Evolutionary conservation across 192 early-diverging fungal species (phyloP).

Genomic region (Dimargaris xerosporica): DNA sequence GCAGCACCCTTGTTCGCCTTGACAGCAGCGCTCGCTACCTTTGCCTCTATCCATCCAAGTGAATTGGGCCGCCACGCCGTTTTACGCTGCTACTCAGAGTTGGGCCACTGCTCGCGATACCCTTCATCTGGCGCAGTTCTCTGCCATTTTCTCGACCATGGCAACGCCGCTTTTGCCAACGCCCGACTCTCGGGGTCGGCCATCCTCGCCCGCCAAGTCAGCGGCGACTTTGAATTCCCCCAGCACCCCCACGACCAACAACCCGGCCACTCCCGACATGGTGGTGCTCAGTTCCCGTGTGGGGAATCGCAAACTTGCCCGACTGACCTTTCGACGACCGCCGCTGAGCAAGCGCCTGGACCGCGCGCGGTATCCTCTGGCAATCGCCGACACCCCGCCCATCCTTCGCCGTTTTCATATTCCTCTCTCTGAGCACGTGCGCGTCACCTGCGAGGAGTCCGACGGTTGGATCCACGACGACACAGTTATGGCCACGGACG

Average conservation of each 20-base stretch:
- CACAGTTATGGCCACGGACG: not conserved
- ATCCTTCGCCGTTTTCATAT: conserved; percentile 11
- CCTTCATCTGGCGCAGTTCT: not conserved
- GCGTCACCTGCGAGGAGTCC: conserved; percentile 8
- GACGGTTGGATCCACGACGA: not conserved
- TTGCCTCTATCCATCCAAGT: too few relatives aligned
- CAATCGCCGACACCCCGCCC: not conserved
- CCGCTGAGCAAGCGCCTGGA: conserved; percentile 3
- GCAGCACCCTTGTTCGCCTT: too few relatives aligned
- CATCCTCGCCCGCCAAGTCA: not conserved
- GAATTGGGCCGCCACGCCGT: too few relatives aligned
- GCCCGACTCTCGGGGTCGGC: not conserved
- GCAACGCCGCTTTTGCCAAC: not conserved
- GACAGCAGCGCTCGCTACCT: too few relatives aligned
- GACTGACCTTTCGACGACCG: conserved; percentile 2
- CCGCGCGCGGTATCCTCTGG: not conserved
- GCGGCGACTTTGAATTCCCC: not conserved
- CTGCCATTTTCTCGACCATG: not conserved
- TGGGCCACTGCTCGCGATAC: too few relatives aligned
- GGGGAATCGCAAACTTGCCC: conserved; percentile 7
- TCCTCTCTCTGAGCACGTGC: too few relatives aligned
- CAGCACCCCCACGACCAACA: not conserved
- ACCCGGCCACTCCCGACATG: not conserved
- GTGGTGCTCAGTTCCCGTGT: not conserved
- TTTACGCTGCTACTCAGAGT: too few relatives aligned